A percentile compares a stretch with the other conserved stretches of the same genome.
Conservation (phyloP, 2,329 filamentous ascomycete species). For the Rhytidhysteron rufulum region DNA sequence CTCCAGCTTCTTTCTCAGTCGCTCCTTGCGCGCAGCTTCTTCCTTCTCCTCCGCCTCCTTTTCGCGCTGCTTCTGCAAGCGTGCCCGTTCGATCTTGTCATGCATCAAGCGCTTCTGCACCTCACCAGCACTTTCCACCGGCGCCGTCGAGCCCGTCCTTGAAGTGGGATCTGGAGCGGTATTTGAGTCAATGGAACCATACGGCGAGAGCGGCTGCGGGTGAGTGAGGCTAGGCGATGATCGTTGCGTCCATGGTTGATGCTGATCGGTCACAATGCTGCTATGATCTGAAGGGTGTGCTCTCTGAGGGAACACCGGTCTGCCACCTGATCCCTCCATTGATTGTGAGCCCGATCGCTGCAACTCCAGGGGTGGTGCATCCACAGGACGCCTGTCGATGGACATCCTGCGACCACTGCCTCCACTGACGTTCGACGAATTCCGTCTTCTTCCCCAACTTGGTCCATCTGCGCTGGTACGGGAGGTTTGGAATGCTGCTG, state of each 20-base stretch:
- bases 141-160: constrained; percentile 35
- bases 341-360: constrained; percentile 30
- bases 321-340: constrained; percentile 24
- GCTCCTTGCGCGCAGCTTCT: constrained; percentile 67
- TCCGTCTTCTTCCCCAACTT: constrained; percentile 70
- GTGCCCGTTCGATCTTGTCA: constrained; percentile 64
- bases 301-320: constrained; percentile 34
- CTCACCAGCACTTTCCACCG: constrained; percentile 60
- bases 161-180: constrained; percentile 18
- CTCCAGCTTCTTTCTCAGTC: constrained; percentile 69
- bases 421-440: constrained; percentile 88
- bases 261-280: constrained; percentile 47
- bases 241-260: constrained; percentile 19
- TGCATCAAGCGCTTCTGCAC: constrained; percentile 67
- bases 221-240: constrained; percentile 28
- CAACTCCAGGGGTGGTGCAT: constrained; percentile 24
- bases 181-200: constrained; percentile 27
- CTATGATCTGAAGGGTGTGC: constrained; percentile 94
- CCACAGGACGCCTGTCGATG: constrained; percentile 45
- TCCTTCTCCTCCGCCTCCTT: constrained; percentile 63
- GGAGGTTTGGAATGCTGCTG: constrained; percentile 78
- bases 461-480: constrained; percentile 62
- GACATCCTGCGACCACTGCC: constrained; percentile 69
- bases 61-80: constrained; percentile 63
- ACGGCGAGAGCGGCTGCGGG: constrained; percentile 32